Base-by-base conservation (phyloP, 1,284 basidiomycete species). In the Gymnopus androsaceus region DNA sequence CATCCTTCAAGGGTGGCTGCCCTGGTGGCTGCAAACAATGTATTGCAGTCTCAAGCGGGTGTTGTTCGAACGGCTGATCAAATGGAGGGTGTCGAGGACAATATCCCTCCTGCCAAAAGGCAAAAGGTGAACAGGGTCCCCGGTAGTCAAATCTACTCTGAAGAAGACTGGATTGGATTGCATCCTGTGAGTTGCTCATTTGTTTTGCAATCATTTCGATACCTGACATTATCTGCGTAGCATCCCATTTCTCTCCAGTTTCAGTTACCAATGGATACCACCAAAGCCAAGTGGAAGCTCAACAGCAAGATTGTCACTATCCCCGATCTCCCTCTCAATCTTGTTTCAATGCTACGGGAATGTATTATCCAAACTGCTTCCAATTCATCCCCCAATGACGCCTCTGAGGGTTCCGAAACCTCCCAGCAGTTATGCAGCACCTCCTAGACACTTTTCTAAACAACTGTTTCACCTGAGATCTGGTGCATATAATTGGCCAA, bases 261-360 rank as follows among this genome's bases (percentile, higher is more conserved):
- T 4, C 92, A 95, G 68, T 77, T 98, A 56, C 94, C 95, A 1
- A 77, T 74, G 51, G 88, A 94, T 66, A 72, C 85, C 1, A 84
- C 87, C 34, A 92, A 90, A 70, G 87, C 94, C 0, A 94, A 95
- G 71, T 95, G 90, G 92, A 94, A 94, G 66, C 79, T 97, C 55
- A 85, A 96, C 65, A 95, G 95, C 0, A 79, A 77, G 50, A 74
- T 86, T 37, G 82, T 95, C 54, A 83, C 82, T 7, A 79, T 98
- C 52, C 80, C 85, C 1, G 93, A 95, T 59, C 72, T 96, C 30
- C 88, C 92, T 3, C 81, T 95, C 64, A 92, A 83, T 55, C 74
- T 94, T 47, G 89, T 96, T 55, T 92, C 91, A 14, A 90, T 90
- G 4, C 75, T 98, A 21, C 86, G 95, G 54, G 94, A 96, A 69